A percentile compares a stretch with the other conserved stretches of the same genome.
These are phyloP conservation scores for Triadica sebifera DNA, from an alignment of 345 rosid genomes.

Conservation along the genomic window DNA sequence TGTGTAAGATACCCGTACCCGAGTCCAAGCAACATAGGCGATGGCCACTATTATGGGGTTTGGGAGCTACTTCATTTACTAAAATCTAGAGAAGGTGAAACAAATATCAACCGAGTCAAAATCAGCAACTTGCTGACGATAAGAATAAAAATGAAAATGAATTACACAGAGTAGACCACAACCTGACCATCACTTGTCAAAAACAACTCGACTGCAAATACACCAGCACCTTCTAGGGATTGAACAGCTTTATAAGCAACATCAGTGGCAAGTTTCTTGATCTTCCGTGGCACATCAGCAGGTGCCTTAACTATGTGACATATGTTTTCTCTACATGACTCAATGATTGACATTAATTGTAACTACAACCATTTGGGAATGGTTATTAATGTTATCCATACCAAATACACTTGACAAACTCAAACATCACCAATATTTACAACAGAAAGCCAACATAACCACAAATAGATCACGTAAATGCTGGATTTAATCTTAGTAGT, in stretches of 20 bases:
- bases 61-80: constrained; percentile 95
- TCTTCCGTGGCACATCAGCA: constrained; percentile 77
- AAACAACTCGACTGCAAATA: constrained; percentile 95
- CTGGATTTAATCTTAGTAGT: constrained; percentile 46
- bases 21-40: too few species aligned
- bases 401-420: neutral
- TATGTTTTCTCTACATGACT: constrained; percentile 72
- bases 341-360: constrained; percentile 12
- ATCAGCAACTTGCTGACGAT: neutral
- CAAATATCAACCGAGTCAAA: constrained; percentile 9
- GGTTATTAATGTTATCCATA: neutral
- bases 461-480: constrained; percentile 5
- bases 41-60: constrained; percentile 98
- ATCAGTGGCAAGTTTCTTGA: constrained; percentile 73
- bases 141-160: constrained; percentile 4
- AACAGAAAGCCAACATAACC: neutral
- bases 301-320: constrained; percentile 96
- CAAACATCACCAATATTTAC: neutral
- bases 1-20: too few species aligned
- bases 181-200: constrained; percentile 82
- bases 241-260: constrained; percentile 76
- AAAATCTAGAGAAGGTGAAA: constrained; percentile 48
- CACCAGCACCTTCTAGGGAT: constrained; percentile 90
- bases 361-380: neutral
- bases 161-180: constrained; percentile 16